Percentiles rank a stretch among this genome's conserved stretches.
phyloP scores from a whole-genome alignment of 2,329 filamentous ascomycete genomes.

The Orbilia javanica region DNA sequence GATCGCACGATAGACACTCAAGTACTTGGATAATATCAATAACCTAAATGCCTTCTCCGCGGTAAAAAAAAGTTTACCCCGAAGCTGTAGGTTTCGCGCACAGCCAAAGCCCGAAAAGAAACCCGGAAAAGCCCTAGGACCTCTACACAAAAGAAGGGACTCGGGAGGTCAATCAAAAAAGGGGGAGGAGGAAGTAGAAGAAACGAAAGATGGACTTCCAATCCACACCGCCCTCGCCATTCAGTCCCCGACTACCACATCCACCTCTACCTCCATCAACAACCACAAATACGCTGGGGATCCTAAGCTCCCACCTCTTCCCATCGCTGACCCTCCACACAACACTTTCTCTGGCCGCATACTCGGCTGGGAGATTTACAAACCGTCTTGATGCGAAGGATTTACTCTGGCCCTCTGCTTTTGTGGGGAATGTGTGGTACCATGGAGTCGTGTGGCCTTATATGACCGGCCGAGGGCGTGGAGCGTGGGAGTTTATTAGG shows the following conservation, averaged over 20 bases:
- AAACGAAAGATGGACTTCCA: constrained; percentile 28
- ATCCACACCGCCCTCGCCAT: constrained; percentile 31
- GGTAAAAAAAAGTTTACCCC: not conserved
- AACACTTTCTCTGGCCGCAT: constrained; percentile 69
- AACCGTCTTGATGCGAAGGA: constrained; percentile 73
- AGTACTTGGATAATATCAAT: not conserved
- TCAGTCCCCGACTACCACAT: constrained; percentile 29
- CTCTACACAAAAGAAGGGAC: no score
- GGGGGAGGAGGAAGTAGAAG: not conserved
- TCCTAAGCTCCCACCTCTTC: constrained; percentile 70
- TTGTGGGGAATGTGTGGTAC: constrained; percentile 74
- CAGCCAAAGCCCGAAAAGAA: not conserved
- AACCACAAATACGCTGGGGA: constrained; percentile 66
- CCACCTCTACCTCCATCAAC: constrained; percentile 32
- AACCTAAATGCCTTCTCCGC: constrained; percentile 19
- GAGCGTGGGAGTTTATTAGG: constrained; percentile 66
- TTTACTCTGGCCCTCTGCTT: constrained; percentile 71
- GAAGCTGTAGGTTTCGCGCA: not conserved
- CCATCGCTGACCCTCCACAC: constrained; percentile 71
- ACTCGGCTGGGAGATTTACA: constrained; percentile 69
- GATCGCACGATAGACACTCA: not conserved
- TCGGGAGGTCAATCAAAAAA: not conserved
- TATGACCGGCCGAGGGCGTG: constrained; percentile 67
- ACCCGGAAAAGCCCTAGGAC: no score
- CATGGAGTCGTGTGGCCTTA: constrained; percentile 71